phyloP scores from a whole-genome alignment of 495 filamentous ascomycete species.

The Aspergillus biplanus region DNA sequence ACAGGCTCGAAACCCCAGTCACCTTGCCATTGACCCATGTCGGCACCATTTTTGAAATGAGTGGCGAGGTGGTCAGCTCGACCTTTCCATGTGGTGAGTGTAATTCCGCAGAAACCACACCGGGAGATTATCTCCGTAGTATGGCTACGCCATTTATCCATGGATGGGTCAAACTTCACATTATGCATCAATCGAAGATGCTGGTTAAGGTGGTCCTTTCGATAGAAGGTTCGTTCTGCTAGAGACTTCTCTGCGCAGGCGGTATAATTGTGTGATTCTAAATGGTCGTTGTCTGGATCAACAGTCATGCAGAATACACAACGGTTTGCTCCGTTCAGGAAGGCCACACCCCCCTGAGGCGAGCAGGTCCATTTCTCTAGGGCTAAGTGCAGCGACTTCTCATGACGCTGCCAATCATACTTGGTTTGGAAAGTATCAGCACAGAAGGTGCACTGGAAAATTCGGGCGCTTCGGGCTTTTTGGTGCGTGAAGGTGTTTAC shows the following conservation, averaged over 20 bases:
- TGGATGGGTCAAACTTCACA: constrained; percentile 66
- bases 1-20: constrained; percentile 77
- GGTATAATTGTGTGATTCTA: constrained; percentile 75
- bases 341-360: constrained; percentile 54
- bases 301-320: constrained; percentile 76
- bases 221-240: constrained; percentile 79
- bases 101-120: constrained; percentile 71
- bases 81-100: constrained; percentile 72
- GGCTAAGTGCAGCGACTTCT: constrained; percentile 82
- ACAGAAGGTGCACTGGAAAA: constrained; percentile 92
- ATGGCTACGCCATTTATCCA: constrained; percentile 79
- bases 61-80: constrained; percentile 72
- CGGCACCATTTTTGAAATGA: constrained; percentile 73
- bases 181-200: constrained; percentile 81
- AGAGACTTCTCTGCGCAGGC: constrained; percentile 73
- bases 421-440: constrained; percentile 86
- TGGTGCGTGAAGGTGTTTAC: constrained; percentile 48
- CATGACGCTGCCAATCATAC: constrained; percentile 90
- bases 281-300: constrained; percentile 69
- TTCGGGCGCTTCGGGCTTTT: constrained; percentile 44
- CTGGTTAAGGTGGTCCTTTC: constrained; percentile 87
- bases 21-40: constrained; percentile 78
- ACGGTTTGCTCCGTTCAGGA: constrained; percentile 42
- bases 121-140: constrained; percentile 72
- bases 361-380: constrained; percentile 89